These are phyloP conservation scores for Maudiozyma barnettii DNA, from an alignment of 805 yeast genomes.

Conservation along the genomic window DNA sequence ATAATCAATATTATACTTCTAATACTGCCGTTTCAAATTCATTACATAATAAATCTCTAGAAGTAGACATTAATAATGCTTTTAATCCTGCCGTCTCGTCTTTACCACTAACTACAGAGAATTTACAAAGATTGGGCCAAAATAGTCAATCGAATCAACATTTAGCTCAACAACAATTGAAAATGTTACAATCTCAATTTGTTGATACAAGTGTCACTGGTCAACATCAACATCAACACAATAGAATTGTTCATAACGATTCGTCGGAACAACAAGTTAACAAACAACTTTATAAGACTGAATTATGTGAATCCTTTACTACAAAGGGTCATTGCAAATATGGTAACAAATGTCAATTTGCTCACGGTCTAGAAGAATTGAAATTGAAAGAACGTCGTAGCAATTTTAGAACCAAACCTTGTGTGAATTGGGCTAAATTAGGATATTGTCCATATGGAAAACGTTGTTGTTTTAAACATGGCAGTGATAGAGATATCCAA, in stretches of 20 bases:
- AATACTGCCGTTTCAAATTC: background rate
- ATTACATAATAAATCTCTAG: constrained; percentile 7
- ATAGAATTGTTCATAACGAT: background rate
- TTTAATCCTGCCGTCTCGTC: constrained; percentile 14
- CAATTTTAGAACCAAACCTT: constrained; percentile 85
- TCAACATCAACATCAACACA: background rate
- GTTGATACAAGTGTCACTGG: background rate
- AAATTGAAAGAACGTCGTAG: constrained; percentile 56
- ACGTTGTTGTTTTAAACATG: constrained; percentile 88
- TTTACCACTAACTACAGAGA: constrained; percentile 26
- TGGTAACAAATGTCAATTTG: constrained; percentile 88
- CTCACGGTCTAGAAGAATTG: constrained; percentile 76
- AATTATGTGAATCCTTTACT: constrained; percentile 71
- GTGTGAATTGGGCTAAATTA: constrained; percentile 75
- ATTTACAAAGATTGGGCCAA: constrained; percentile 15
- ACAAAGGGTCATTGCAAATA: constrained; percentile 72
- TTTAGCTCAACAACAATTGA: constrained; percentile 1
- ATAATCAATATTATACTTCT: background rate
- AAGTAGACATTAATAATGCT: constrained; percentile 24
- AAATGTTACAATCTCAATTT: background rate
- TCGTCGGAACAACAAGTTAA: constrained; percentile 26
- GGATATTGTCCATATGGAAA: constrained; percentile 85
- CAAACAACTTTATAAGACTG: constrained; percentile 79
- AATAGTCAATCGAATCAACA: background rate
- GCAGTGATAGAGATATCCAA: constrained; percentile 31